A percentile compares a stretch with the other conserved stretches of the same genome.
Conservation (phyloP, 352 stramenopile species). For the Bremia lactucae region DNA sequence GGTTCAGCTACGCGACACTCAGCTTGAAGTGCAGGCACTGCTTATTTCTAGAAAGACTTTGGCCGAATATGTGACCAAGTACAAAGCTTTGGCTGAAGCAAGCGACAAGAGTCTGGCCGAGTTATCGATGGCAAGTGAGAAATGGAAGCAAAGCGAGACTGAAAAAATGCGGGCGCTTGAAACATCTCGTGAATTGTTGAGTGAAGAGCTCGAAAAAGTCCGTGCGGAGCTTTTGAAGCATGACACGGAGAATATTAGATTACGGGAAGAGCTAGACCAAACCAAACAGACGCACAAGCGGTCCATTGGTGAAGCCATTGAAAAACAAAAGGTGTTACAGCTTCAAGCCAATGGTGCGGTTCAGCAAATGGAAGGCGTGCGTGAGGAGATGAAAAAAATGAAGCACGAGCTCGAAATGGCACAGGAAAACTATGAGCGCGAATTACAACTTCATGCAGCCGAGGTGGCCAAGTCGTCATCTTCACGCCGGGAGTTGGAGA, state of each 20-base stretch:
- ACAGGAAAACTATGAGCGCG: constrained; percentile 76
- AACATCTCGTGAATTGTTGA: constrained; percentile 28
- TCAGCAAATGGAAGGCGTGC: constrained; percentile 34
- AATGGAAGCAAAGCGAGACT: constrained; percentile 45
- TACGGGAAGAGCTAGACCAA: constrained; percentile 57
- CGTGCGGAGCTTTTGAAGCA: constrained; percentile 49
- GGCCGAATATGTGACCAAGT: constrained; percentile 49
- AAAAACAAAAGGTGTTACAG: constrained; percentile 39
- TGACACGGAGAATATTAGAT: constrained; percentile 39
- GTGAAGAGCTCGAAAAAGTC: constrained; percentile 33
- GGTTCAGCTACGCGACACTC: constrained; percentile 44
- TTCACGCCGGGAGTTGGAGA: constrained; percentile 42
- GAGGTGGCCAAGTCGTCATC: constrained; percentile 48
- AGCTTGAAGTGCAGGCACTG: constrained; percentile 45
- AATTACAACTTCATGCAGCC: constrained; percentile 65
- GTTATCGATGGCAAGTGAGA: constrained; percentile 47
- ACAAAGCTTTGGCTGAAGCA: constrained; percentile 66
- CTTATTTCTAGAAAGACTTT: constrained; percentile 51
- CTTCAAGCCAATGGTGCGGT: constrained; percentile 30
- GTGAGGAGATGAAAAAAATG: constrained; percentile 34
- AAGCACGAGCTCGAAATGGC: constrained; percentile 35
- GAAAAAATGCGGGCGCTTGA: constrained; percentile 37
- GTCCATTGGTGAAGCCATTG: constrained; percentile 27
- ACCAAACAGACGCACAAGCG: constrained; percentile 27
- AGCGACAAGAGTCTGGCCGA: constrained; percentile 60